A percentile compares a stretch with the other conserved stretches of the same genome.
These are phyloP conservation scores for Zelonia costaricensis DNA, from an alignment of 208 protist species.

Conservation along the genomic window DNA sequence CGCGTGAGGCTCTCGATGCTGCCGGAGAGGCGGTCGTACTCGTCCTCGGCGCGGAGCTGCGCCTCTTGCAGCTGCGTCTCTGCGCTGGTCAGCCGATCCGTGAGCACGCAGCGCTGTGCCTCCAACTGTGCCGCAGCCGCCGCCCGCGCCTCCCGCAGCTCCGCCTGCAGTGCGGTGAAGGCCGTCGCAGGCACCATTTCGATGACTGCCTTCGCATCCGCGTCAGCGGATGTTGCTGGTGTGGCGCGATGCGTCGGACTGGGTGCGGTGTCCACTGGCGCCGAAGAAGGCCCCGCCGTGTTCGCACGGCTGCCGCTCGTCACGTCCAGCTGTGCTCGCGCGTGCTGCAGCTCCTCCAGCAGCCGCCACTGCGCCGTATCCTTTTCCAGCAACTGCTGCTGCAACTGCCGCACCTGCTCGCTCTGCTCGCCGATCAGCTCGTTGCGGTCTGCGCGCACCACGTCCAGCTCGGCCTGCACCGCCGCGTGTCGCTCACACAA, in stretches of 20 bases:
- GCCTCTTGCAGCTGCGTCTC: slow-evolving; percentile 26
- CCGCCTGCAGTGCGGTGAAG: slow-evolving; percentile 7
- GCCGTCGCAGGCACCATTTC: neutral
- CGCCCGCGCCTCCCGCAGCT: slow-evolving; percentile 17
- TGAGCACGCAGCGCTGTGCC: slow-evolving; percentile 32
- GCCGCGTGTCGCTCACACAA: slow-evolving; percentile 28
- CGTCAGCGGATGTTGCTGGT: no score
- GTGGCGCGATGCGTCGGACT: no score
- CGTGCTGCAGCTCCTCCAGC: slow-evolving; percentile 13
- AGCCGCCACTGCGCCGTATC: slow-evolving; percentile 30
- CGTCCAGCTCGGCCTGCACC: slow-evolving; percentile 52
- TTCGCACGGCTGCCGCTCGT: neutral
- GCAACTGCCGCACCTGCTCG: slow-evolving; percentile 38
- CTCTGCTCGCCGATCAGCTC: slow-evolving; percentile 67
- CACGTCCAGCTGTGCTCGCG: neutral
- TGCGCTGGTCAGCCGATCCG: slow-evolving; percentile 24
- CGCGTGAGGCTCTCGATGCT: slow-evolving; percentile 16
- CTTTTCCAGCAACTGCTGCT: slow-evolving; percentile 41
- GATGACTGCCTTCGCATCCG: no score
- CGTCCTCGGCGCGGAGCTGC: slow-evolving; percentile 28
- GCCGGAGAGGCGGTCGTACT: slow-evolving; percentile 22
- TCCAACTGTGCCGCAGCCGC: slow-evolving; percentile 21
- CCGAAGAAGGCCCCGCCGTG: neutral
- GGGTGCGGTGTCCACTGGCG: neutral
- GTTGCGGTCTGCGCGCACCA: slow-evolving; percentile 71